Conservation (phyloP, 768 basidiomycete genomes). For the Candolleomyces efflorescens region DNA sequence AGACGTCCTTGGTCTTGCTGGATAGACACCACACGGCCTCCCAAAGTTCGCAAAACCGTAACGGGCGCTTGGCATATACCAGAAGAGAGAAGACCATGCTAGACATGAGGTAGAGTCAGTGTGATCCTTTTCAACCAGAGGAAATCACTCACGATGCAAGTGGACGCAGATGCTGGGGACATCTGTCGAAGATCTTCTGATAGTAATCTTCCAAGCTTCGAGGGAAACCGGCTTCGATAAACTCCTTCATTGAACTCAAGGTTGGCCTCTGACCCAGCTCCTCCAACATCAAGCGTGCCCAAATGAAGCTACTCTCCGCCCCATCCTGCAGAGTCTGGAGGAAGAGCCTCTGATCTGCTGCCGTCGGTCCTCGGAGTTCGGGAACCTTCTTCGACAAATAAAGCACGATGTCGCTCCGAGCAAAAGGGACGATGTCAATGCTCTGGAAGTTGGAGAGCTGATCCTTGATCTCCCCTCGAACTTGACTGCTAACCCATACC, state of each 20-base stretch:
- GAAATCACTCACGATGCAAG: constrained; percentile 15
- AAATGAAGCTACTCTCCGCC: constrained; percentile 25
- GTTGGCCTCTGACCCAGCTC: constrained; percentile 14
- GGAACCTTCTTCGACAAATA: background rate
- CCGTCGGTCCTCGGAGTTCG: background rate
- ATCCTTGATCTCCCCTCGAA: constrained; percentile 10
- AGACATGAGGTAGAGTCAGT: background rate
- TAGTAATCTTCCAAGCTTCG: constrained; percentile 15
- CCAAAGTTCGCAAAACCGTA: constrained; percentile 21
- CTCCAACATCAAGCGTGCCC: constrained; percentile 21
- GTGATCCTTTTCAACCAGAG: background rate
- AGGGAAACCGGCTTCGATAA: constrained; percentile 14
- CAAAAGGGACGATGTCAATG: background rate
- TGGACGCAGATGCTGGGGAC: constrained; percentile 5
- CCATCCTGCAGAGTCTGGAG: constrained; percentile 7
- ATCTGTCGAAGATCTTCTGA: constrained; percentile 12
- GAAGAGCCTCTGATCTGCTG: constrained; percentile 5
- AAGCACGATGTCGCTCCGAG: background rate
- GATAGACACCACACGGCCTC: constrained; percentile 20
- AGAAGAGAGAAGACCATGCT: constrained; percentile 26
- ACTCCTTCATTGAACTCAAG: constrained; percentile 14
- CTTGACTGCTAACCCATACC: constrained; percentile 22
- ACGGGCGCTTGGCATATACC: constrained; percentile 20
- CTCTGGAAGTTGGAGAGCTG: background rate
- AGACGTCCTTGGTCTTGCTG: constrained; percentile 6